These are phyloP conservation scores for Aristolochia fimbriata DNA, from an alignment of 164 flowering plant species.

Conservation along the genomic window DNA sequence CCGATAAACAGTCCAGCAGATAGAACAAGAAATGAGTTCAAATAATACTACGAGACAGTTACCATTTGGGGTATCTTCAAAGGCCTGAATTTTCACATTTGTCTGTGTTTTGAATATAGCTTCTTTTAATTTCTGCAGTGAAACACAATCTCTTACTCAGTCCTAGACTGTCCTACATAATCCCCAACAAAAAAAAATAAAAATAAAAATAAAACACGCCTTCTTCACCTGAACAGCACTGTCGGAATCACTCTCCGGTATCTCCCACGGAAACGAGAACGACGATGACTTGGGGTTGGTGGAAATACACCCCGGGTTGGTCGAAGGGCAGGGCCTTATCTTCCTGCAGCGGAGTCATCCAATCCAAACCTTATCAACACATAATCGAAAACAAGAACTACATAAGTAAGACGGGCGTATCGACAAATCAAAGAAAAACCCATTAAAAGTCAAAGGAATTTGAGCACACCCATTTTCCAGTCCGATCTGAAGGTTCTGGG, in stretches of 20 bases:
- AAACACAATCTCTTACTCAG: neutral
- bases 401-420: neutral
- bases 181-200: neutral
- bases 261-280: slow-evolving; percentile 68
- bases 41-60: slow-evolving; percentile 6
- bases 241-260: slow-evolving; percentile 37
- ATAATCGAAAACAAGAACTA: neutral
- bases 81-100: slow-evolving; percentile 49
- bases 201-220: neutral
- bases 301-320: slow-evolving; percentile 77
- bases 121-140: slow-evolving; percentile 56
- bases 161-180: neutral
- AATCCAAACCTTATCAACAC: neutral
- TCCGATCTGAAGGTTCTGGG: slow-evolving; percentile 63
- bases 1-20: no score
- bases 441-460: slow-evolving; percentile 1
- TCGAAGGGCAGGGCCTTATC: slow-evolving; percentile 83
- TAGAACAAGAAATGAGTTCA: no score
- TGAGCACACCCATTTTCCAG: slow-evolving; percentile 61
- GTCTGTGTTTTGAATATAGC: slow-evolving; percentile 79
- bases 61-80: slow-evolving; percentile 73
- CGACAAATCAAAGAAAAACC: neutral
- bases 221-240: slow-evolving; percentile 50
- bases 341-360: slow-evolving; percentile 36
- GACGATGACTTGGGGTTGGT: slow-evolving; percentile 74